These are phyloP conservation scores for Microsporum audouinii DNA, from an alignment of 2,329 filamentous ascomycete genomes.

Conservation along the genomic window DNA sequence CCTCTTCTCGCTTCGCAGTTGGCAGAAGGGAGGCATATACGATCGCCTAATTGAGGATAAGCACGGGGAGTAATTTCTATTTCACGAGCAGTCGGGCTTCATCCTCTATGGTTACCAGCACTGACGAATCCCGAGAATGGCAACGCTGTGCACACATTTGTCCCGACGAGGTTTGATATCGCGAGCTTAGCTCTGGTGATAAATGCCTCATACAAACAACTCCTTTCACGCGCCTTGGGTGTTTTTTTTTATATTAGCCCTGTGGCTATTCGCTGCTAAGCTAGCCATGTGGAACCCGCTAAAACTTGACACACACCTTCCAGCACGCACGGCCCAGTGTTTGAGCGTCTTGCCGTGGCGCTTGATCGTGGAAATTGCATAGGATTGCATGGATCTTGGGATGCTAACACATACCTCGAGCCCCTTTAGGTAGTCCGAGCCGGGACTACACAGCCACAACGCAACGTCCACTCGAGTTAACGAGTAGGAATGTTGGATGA, in stretches of 20 bases:
- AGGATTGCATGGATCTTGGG: background rate
- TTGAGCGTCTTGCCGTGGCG: constrained; percentile 1
- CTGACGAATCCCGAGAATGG: background rate
- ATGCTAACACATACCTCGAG: background rate
- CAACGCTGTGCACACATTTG: background rate
- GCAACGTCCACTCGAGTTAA: background rate
- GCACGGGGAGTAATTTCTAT: background rate
- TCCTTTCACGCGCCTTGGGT: background rate
- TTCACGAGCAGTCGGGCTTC: background rate
- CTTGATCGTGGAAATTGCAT: constrained; percentile 3
- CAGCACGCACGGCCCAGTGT: constrained; percentile 6
- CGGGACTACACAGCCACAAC: background rate
- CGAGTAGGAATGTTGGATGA: background rate
- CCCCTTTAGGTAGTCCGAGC: constrained; percentile 8
- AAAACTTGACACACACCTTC: constrained; percentile 6
- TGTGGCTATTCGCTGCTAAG: constrained; percentile 1
- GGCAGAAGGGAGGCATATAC: background rate
- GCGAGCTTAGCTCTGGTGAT: background rate
- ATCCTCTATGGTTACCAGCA: background rate
- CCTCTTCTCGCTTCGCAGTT: background rate
- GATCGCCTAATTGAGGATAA: background rate
- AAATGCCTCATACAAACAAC: constrained; percentile 1
- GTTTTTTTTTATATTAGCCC: constrained; percentile 1
- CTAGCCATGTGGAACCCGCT: background rate
- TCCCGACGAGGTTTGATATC: background rate